phyloP scores from a whole-genome alignment of 768 basidiomycete species.

The Lyophyllum decastes region DNA sequence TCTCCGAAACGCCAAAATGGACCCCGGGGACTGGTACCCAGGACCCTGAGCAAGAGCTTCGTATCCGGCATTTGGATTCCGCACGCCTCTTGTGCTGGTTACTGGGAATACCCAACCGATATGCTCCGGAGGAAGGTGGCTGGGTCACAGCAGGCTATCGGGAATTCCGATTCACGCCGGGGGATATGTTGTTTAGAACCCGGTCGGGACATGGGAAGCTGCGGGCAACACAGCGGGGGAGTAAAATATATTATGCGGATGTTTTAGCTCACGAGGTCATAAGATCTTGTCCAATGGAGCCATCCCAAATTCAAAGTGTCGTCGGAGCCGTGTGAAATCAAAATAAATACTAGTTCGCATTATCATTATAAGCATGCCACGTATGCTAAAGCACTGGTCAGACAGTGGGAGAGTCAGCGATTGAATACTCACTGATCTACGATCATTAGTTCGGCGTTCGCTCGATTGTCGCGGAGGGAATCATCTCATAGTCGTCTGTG shows the following conservation, averaged over 20 bases:
- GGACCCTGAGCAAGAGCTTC: too few relatives aligned
- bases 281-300: neutral
- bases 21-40: too few relatives aligned
- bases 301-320: neutral
- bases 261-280: neutral
- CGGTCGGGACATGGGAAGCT: neutral
- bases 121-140: neutral
- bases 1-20: too few relatives aligned
- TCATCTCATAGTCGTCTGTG: slow-evolving; percentile 42
- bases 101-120: neutral
- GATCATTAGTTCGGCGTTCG: slow-evolving; percentile 4
- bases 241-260: neutral
- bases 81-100: neutral
- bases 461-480: slow-evolving; percentile 31
- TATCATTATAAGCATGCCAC: slow-evolving; percentile 7
- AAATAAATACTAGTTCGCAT: neutral
- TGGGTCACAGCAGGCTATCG: too few relatives aligned
- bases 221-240: neutral
- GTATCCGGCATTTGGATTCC: too few relatives aligned
- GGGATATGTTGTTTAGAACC: neutral
- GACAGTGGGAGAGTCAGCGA: neutral
- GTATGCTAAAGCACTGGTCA: slow-evolving; percentile 6
- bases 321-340: neutral
- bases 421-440: slow-evolving; percentile 10
- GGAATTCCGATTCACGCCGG: neutral